Percentiles rank a stretch among this genome's conserved stretches.
These are phyloP conservation scores for Whalleya microplaca DNA, from an alignment of 2,329 filamentous ascomycete genomes.

Conservation along the genomic window DNA sequence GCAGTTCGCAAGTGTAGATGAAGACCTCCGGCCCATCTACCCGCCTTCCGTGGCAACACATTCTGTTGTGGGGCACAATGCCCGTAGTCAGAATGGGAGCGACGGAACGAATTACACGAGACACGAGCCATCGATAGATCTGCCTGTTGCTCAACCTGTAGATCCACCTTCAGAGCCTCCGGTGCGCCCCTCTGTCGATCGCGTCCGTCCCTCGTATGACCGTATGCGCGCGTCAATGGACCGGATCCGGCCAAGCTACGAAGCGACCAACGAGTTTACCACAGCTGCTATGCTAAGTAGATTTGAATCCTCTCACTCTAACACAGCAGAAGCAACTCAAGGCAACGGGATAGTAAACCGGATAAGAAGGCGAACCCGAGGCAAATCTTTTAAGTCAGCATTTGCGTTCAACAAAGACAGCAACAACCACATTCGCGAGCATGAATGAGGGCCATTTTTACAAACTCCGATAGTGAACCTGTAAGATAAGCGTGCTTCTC, in stretches of 20 bases:
- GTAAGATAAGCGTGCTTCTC: conserved; percentile 14
- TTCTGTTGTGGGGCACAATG: conserved; percentile 67
- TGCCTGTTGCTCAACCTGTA: conserved; percentile 37
- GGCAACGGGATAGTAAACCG: conserved; percentile 35
- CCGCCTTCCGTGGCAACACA: conserved; percentile 84
- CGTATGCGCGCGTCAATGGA: conserved; percentile 87
- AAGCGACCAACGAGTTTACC: conserved; percentile 88
- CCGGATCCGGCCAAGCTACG: conserved; percentile 79
- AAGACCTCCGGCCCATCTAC: conserved; percentile 91
- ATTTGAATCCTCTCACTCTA: conserved; percentile 74
- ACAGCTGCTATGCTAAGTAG: conserved; percentile 83
- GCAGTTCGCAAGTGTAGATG: conserved; percentile 70
- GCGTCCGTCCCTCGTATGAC: conserved; percentile 83
- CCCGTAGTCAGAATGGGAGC: conserved; percentile 87
- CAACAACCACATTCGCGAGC: conserved; percentile 35
- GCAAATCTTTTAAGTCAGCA: conserved; percentile 40
- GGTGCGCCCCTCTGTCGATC: conserved; percentile 63
- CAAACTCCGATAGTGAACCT: conserved; percentile 2
- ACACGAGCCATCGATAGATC: conserved; percentile 64
- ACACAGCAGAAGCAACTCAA: conserved; percentile 14
- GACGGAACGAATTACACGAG: conserved; percentile 90
- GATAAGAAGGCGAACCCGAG: conserved; percentile 39
- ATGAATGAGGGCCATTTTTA: conserved; percentile 28
- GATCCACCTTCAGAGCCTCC: conserved; percentile 25
- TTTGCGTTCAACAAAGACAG: conserved; percentile 35